Base-by-base conservation (phyloP, 1,139 yeast species). In the Starmera stellimalicola region DNA sequence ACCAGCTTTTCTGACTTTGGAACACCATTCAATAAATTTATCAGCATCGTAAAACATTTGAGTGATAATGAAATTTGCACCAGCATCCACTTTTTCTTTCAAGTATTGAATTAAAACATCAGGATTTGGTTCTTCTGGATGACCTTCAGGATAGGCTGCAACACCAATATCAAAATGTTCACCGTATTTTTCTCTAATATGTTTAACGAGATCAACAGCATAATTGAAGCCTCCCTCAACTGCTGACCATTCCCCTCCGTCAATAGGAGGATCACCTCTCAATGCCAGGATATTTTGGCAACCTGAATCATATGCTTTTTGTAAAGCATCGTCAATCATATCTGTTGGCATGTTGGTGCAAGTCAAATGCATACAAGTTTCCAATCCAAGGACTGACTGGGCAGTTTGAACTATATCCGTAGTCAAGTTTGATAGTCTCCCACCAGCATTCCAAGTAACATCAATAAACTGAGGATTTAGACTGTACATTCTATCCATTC, bases 361-460 rank as follows among this genome's bases (percentile, higher is more conserved):
- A 3, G 98, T 91, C 58, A 91, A 68, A 56, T 91, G 98, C 96
- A 91, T 88, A 57, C 98, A 93, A 0, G 98, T 91, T 52, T 91
- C 97, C 42, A 91, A 65, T 7, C 97, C 97, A 39, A 87, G 67
- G n/a, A 87, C 85, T 3, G 91, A 78, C 50, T 88, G 95, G 0
- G 96, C 76, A 3, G 95, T 87, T 45, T 85, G 73, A 5, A 91
- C 94, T 74, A 91, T 81, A 49, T 88, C 97, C 36, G 84, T 80
- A 29, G 96, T 82, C 47, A 84, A 63, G 33, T 74, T 73, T 6
- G 94, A 78, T 32, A 82, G 63, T 38, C 88, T 68, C 7, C 97
- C 97, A 29, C 98, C 98, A 3, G 98, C 98, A 51, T 88, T 88
- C 98, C 98, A 91, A 2, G 98, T 91, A 43, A 91, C 83, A 54